Evolutionary conservation across 2,329 filamentous ascomycete genomes (phyloP).

Genomic region (Elsinoe ampelina): DNA sequence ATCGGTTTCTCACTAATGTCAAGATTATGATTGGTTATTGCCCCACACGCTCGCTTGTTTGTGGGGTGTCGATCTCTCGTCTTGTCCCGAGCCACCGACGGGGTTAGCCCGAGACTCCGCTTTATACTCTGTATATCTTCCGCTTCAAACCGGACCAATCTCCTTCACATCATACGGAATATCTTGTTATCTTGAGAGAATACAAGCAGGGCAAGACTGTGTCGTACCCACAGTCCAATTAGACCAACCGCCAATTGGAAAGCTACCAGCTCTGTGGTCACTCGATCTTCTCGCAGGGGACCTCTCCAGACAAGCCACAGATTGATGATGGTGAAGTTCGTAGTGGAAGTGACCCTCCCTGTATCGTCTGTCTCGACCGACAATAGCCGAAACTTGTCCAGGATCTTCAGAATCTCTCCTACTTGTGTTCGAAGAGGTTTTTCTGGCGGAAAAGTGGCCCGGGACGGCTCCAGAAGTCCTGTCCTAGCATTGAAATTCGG

Average conservation of each 20-base stretch:
- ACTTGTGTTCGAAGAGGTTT: slow-evolving; percentile 60
- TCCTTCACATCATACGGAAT: not conserved
- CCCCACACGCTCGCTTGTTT: slow-evolving; percentile 1
- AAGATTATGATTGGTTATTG: not conserved
- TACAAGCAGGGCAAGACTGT: slow-evolving; percentile 74
- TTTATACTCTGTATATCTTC: slow-evolving; percentile 11
- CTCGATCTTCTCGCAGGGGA: slow-evolving; percentile 73
- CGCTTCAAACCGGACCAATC: not conserved
- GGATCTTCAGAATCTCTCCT: slow-evolving; percentile 53
- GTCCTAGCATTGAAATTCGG: slow-evolving; percentile 80
- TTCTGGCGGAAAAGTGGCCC: slow-evolving; percentile 56
- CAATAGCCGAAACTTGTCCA: slow-evolving; percentile 60
- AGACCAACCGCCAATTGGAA: slow-evolving; percentile 70
- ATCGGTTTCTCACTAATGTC: not conserved
- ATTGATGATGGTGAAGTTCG: slow-evolving; percentile 88
- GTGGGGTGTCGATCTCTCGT: not conserved
- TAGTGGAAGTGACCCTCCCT: slow-evolving; percentile 66
- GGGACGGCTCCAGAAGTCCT: slow-evolving; percentile 76
- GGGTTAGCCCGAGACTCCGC: not conserved
- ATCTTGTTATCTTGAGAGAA: slow-evolving; percentile 75
- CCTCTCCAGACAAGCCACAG: slow-evolving; percentile 95
- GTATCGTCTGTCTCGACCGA: slow-evolving; percentile 57
- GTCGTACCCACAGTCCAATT: slow-evolving; percentile 75
- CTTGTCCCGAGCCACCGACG: not conserved
- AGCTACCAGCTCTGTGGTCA: slow-evolving; percentile 69